Percentiles rank a stretch among this genome's conserved stretches.
Conservation (phyloP, 2,329 filamentous ascomycete species). For the Monosporascus sp. region DNA sequence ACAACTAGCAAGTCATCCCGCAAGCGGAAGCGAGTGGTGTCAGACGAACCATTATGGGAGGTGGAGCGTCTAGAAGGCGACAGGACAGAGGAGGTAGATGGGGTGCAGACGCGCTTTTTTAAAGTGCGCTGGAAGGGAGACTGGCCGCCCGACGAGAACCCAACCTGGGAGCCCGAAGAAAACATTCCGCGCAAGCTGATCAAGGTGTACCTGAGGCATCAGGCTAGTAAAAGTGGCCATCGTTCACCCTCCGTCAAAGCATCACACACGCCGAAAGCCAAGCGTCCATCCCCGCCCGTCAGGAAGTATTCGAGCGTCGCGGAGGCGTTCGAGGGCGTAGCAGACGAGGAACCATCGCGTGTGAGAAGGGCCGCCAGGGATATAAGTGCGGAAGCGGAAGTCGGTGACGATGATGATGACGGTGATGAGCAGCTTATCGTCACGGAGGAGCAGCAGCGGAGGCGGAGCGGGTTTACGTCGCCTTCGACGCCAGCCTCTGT, state of each 20-base stretch:
- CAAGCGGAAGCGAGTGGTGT: conserved; percentile 1
- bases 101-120: conserved; percentile 37
- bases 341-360: conserved; percentile 5
- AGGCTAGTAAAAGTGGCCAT: conserved; percentile 13
- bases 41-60: conserved; percentile 30
- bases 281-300: background rate
- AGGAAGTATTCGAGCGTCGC: conserved; percentile 29
- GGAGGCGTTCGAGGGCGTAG: conserved; percentile 26
- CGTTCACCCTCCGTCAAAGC: too few relatives aligned
- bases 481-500: background rate
- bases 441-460: conserved; percentile 5
- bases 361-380: background rate
- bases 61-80: conserved; percentile 41
- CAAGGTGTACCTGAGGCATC: conserved; percentile 33
- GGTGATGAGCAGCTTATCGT: conserved; percentile 15
- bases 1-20: background rate
- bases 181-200: conserved; percentile 41
- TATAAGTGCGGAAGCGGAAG: background rate
- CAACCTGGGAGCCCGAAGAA: conserved; percentile 52
- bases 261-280: background rate
- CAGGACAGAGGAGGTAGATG: conserved; percentile 30
- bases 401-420: background rate
- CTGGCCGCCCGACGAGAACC: conserved; percentile 51
- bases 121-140: conserved; percentile 51
- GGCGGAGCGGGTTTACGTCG: background rate